phyloP scores from a whole-genome alignment of 805 yeast genomes.

The Teunomyces lycoperdinae region DNA sequence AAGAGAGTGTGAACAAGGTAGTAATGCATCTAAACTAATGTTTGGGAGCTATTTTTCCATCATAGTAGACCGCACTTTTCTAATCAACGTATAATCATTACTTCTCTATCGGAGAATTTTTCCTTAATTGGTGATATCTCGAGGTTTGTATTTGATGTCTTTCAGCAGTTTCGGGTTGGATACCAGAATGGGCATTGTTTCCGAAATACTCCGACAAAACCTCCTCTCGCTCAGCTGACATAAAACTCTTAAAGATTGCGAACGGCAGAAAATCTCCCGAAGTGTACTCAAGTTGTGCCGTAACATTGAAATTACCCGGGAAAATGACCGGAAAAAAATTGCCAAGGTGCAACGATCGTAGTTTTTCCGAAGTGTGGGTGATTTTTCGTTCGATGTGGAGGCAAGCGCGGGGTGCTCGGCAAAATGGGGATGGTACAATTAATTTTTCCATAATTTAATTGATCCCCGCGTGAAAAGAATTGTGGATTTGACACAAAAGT shows the following conservation, averaged over 20 bases:
- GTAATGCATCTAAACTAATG: too few relatives aligned
- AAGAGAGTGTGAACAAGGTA: too few relatives aligned
- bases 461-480: constrained; percentile 2
- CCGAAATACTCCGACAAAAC: not conserved
- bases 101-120: too few relatives aligned
- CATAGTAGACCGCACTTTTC: too few relatives aligned
- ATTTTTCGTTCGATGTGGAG: not conserved
- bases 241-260: not conserved
- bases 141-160: too few relatives aligned
- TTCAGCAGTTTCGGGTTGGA: too few relatives aligned
- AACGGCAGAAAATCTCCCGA: not conserved
- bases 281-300: not conserved
- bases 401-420: constrained; percentile 3
- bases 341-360: not conserved
- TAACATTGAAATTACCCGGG: not conserved
- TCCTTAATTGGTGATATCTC: too few relatives aligned
- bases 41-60: too few relatives aligned
- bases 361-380: constrained; percentile 1
- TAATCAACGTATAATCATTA: too few relatives aligned
- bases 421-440: not conserved
- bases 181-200: not conserved
- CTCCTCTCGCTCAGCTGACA: not conserved
- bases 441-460: not conserved
- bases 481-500: not conserved
- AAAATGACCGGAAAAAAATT: not conserved